Conservation (phyloP, 1,139 yeast species). For the Saccharomycopsis phalli region DNA sequence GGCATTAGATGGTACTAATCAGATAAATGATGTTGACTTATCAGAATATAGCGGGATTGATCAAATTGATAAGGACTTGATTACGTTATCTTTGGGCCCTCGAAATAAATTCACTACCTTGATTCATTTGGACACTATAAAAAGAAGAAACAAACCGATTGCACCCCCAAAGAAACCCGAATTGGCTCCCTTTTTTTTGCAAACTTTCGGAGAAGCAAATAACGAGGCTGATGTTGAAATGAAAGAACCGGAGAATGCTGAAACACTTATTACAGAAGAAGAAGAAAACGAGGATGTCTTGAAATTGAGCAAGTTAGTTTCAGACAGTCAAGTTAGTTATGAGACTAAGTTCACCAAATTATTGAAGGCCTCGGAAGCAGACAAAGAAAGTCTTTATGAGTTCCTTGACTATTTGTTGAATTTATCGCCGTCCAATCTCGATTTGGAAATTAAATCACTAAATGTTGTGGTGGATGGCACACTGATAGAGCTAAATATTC, state of each 20-base stretch:
- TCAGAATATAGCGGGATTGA: slow-evolving; percentile 44
- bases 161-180: slow-evolving; percentile 86
- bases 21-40: slow-evolving; percentile 24
- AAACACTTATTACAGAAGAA: slow-evolving; percentile 1
- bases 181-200: slow-evolving; percentile 73
- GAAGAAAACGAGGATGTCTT: slow-evolving; percentile 16
- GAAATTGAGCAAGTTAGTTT: slow-evolving; percentile 20
- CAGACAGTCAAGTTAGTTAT: slow-evolving; percentile 21
- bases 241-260: slow-evolving; percentile 16
- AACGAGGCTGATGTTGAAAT: slow-evolving; percentile 46
- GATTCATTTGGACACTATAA: slow-evolving; percentile 74
- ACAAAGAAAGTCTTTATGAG: slow-evolving; percentile 20
- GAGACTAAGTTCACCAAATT: slow-evolving; percentile 40
- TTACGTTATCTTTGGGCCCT: slow-evolving; percentile 73
- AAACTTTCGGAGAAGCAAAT: slow-evolving; percentile 63
- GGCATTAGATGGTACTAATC: slow-evolving; percentile 44
- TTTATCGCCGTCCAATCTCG: slow-evolving; percentile 72
- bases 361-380: slow-evolving; percentile 35
- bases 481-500: slow-evolving; percentile 54
- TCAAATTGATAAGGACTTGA: slow-evolving; percentile 55
- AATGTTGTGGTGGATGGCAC: slow-evolving; percentile 36
- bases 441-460: slow-evolving; percentile 78
- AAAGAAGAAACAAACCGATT: slow-evolving; percentile 77
- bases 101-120: slow-evolving; percentile 72
- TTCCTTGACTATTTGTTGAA: slow-evolving; percentile 50